Base-by-base conservation (phyloP, 129 eudicot species). In the Lactuca sativa region DNA sequence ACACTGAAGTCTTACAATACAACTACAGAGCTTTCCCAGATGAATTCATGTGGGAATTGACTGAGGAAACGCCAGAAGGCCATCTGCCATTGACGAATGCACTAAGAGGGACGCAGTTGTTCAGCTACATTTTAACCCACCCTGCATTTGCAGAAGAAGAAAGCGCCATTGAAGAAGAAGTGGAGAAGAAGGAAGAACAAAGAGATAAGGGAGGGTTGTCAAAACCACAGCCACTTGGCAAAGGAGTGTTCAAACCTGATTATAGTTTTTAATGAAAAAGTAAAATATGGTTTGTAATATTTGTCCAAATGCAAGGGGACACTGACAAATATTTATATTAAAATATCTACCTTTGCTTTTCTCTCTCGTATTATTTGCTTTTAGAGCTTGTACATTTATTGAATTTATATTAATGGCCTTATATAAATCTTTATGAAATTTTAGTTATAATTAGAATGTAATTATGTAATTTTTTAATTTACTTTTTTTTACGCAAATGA, bases 81-180 rank as follows among this genome's bases (percentile, higher is more conserved):
- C 99, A 95, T 14, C 43, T 95, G 74, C 99, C 99, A 4, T 67
- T 95, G 69, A 95, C 99, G 0, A 95, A 95, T 78, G 99, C 99
- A 1, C 64, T 95, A 3, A 62, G 99, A 48, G 99, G 99, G 3
- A 90, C 95, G 2, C 99, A 85, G 73, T 75, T 95, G 48, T 34
- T 90, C 54, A 85, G 7, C 1, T 59, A 82, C 68, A 87, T 95
- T 38, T 64, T 95, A 2, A 75, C 5, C 11, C 99, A 95, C 49
- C 99, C 97, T n/a, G 97, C 95, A 10, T 90, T 95, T 74, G 82
- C 67, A 0, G 86, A 77, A 4, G 68, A 72, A 9, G 85, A 51
- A 25, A 36, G 30, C 41, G 78, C 49, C 0, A 56, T 43, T 31
- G 85, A 74, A 4, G 75, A 71, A 33, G 77, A 58, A 33, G 60